Evolutionary conservation across 345 rosid species (phyloP), one percentile per base, ranked within the genome.

Genomic region (Melaleuca alternifolia): DNA sequence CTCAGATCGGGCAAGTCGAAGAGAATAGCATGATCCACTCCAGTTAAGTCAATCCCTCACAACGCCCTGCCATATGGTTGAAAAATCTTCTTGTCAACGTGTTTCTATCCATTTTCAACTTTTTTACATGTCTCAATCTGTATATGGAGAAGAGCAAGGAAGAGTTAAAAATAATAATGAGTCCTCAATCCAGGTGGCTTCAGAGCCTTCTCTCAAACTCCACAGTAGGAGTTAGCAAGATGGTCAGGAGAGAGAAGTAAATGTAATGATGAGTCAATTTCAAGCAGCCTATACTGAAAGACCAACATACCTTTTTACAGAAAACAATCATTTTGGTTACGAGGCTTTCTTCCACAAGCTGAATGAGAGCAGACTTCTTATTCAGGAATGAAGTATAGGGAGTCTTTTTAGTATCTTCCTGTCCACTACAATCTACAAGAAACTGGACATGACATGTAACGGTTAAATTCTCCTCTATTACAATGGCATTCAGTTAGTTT

Each of bases 51-150:
- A n/a, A n/a, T n/a, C n/a, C n/a, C n/a, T n/a, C n/a, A n/a, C n/a
- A n/a, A n/a, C n/a, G n/a, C n/a, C n/a, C n/a, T n/a, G n/a, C n/a
- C n/a, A n/a, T n/a, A n/a, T n/a, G n/a, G n/a, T n/a, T n/a, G n/a
- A n/a, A n/a, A n/a, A n/a, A n/a, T n/a, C n/a, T n/a, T n/a, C 41
- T 41, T 4, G 41, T 97, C 98, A 84, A 90, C 85, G 59, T 98
- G 93, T 91, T 93, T 97, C 71, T 95, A 89, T 84, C 89, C 90
- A 89, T 95, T 97, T 95, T 97, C 98, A 41, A 97, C 97, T 91
- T 97, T 95, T 90, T 98, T 93, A 91, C 99, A 97, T 76, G 99
- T 95, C 91, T 97, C 99, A 59, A 96, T 95, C 99, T 95, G 94
- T 57, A 86, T 75, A 86, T 85, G 82, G 41, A 50, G 52, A 83